phyloP scores from a whole-genome alignment of 2,329 filamentous ascomycete species.

The Diaporthe vexans region DNA sequence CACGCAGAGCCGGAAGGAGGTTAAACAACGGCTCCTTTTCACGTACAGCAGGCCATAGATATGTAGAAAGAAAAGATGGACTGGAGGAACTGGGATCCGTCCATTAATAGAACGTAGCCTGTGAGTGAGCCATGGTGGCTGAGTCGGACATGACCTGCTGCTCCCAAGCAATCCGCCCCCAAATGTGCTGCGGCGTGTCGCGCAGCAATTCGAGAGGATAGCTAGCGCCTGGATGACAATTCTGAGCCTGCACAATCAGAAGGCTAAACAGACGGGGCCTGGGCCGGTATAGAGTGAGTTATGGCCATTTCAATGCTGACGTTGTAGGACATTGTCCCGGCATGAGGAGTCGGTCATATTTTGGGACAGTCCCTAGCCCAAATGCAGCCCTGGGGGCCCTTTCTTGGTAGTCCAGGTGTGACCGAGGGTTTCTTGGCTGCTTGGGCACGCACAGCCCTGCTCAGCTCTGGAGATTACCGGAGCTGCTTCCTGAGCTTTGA shows the following conservation, averaged over 20 bases:
- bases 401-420: neutral
- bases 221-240: neutral
- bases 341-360: conserved; percentile 12
- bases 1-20: neutral
- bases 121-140: conserved; percentile 16
- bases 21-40: no score
- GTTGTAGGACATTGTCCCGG: neutral
- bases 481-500: conserved; percentile 2
- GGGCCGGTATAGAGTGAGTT: neutral
- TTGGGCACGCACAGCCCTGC: conserved; percentile 25
- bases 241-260: neutral
- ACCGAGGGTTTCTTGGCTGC: conserved; percentile 4
- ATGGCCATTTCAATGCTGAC: neutral
- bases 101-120: conserved; percentile 7
- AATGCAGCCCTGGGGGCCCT: conserved; percentile 9
- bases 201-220: neutral
- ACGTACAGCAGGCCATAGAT: neutral
- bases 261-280: neutral
- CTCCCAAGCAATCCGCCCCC: neutral
- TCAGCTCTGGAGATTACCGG: neutral
- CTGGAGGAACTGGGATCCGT: neutral
- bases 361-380: conserved; percentile 3
- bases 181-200: neutral
- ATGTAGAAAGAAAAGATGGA: neutral
- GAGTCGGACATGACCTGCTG: conserved; percentile 13